Percentiles rank a stretch among this genome's conserved stretches.
Conservation (phyloP, 1,284 basidiomycete species). For the Cryptococcus floricola region DNA sequence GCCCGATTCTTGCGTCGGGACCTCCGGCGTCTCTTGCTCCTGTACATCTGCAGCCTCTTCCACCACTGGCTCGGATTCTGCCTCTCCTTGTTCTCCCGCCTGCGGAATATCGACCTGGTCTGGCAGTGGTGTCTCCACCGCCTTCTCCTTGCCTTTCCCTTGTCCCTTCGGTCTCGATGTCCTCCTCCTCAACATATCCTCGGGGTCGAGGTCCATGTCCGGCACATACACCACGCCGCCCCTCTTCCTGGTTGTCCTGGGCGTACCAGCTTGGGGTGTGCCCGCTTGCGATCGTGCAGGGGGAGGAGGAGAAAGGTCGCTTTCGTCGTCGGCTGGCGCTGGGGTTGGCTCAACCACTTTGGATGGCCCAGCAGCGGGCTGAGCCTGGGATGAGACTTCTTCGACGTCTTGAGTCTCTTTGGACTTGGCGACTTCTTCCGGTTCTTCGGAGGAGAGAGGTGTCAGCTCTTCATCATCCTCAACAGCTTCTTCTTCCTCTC, state of each 20-base stretch:
- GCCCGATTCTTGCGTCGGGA: too few species aligned
- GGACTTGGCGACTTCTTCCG: too few species aligned
- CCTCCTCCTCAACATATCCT: background rate
- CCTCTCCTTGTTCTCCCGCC: background rate
- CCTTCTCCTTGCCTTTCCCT: background rate
- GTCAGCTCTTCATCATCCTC: constrained; percentile 37
- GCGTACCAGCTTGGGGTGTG: background rate
- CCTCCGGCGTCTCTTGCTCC: too few species aligned
- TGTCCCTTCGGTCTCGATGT: background rate
- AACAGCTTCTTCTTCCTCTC: constrained; percentile 42
- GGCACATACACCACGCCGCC: background rate
- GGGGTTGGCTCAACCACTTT: too few species aligned
- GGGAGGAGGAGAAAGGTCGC: background rate
- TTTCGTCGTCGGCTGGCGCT: background rate
- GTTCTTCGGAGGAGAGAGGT: constrained; percentile 1
- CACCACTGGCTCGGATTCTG: too few species aligned
- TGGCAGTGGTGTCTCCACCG: background rate
- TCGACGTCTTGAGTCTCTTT: too few species aligned
- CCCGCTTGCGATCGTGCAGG: background rate
- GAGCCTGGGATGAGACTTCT: too few species aligned
- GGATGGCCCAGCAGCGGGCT: too few species aligned
- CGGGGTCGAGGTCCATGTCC: too few species aligned
- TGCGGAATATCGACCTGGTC: background rate
- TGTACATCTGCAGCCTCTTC: too few species aligned
- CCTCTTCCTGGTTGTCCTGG: background rate